Evolutionary conservation across 1,139 yeast species (phyloP).

Genomic region (Pichia sp.): DNA sequence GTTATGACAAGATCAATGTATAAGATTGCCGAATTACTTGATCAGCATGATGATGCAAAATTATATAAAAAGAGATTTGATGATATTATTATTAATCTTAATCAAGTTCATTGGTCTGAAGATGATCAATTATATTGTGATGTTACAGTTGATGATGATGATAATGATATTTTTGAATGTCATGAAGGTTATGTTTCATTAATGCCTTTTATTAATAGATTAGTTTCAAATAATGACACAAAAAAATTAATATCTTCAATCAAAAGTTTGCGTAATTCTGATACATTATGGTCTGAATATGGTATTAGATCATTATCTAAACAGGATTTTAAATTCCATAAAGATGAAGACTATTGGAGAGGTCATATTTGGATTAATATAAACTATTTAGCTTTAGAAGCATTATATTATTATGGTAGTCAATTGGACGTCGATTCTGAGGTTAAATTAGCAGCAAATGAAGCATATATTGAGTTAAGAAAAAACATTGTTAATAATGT

Average conservation of each 20-base stretch:
- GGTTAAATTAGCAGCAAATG: slow-evolving; percentile 35
- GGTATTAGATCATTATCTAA: slow-evolving; percentile 83
- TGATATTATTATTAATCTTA: slow-evolving; percentile 57
- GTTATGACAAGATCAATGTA: slow-evolving; percentile 82
- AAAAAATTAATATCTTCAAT: slow-evolving; percentile 48
- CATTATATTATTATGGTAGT: slow-evolving; percentile 50
- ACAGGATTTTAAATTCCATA: slow-evolving; percentile 57
- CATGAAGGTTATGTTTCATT: slow-evolving; percentile 84
- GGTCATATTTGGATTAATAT: slow-evolving; percentile 93
- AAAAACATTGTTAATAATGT: slow-evolving; percentile 63
- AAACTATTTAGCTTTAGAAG: slow-evolving; percentile 74
- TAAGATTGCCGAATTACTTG: slow-evolving; percentile 63
- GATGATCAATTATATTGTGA: slow-evolving; percentile 74
- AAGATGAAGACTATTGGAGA: slow-evolving; percentile 92
- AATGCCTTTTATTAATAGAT: slow-evolving; percentile 75
- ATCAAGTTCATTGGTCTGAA: slow-evolving; percentile 74
- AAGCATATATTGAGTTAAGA: slow-evolving; percentile 54
- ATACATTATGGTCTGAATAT: slow-evolving; percentile 67
- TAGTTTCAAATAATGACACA: slow-evolving; percentile 54
- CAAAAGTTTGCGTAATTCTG: slow-evolving; percentile 57
- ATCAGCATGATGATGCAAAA: slow-evolving; percentile 48
- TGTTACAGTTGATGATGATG: slow-evolving; percentile 68
- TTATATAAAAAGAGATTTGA: slow-evolving; percentile 47
- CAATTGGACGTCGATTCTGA: slow-evolving; percentile 25
- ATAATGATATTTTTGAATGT: slow-evolving; percentile 55